Base-by-base conservation (phyloP, 805 yeast species). In the Barnettozyma californica region DNA sequence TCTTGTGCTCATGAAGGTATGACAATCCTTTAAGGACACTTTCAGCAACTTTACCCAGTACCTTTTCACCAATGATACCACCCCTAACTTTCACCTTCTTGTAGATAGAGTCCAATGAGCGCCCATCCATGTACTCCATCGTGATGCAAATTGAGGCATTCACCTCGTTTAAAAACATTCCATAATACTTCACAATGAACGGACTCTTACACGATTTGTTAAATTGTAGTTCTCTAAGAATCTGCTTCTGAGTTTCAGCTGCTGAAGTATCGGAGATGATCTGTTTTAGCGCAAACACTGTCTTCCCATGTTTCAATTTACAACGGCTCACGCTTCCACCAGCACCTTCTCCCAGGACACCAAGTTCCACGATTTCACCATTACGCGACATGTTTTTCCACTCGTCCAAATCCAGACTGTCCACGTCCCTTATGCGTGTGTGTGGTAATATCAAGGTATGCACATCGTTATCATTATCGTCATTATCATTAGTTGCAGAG, bases 81-180 rank as follows among this genome's bases (percentile, higher is more conserved):
- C 90, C 89, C 47, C 87, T 71, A 37, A 73, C 70, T 43, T 82
- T 75, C 41, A 90, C 86, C 48, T 81, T 77, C 58, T 84, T 84
- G 68, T 92, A 90, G n/a, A 92, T 81, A 1, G 96, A 89, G 61
- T 94, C 97, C 51, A 94, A 68, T 4, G 96, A 88, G 39, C 81
- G 78, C 1, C 97, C 98, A 23, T 90, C 96, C 90, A 95, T 94
- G 65, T 80, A 94, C 66, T 94, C 99, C 98, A 94, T 94, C 43
- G 96, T 89, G 26, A 94, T 94, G 56, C 87, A 90, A 37, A 94
- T 90, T 60, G 90, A 80, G 26, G 90, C 86, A 52, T 77, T 81
- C 49, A 77, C 77, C 59, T 84, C 87, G 57, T 86, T 83, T 54
- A 87, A 73, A 61, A 87, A 94, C 53, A 96, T 90, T 8, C 99